phyloP scores from a whole-genome alignment of 2,329 filamentous ascomycete genomes.

The Neofusicoccum laricinum region DNA sequence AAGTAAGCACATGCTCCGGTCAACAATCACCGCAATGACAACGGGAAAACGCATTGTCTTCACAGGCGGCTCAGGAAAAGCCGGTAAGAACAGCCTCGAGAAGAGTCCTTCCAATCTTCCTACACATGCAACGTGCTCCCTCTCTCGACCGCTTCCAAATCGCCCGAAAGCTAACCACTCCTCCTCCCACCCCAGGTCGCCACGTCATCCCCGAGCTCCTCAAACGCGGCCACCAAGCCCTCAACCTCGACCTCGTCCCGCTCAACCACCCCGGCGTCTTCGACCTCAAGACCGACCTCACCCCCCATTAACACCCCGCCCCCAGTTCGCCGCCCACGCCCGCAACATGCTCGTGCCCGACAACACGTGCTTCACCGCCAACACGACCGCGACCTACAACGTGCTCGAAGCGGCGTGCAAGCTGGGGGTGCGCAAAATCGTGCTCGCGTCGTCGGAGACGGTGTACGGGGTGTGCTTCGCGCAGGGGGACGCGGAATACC shows the following conservation, averaged over 20 bases:
- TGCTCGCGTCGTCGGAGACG: slow-evolving; percentile 59
- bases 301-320: slow-evolving; percentile 20
- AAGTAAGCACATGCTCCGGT: not conserved
- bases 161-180: not conserved
- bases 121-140: not conserved
- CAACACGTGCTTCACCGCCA: slow-evolving; percentile 57
- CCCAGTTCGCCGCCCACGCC: slow-evolving; percentile 53
- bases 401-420: slow-evolving; percentile 63
- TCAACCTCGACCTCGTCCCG: slow-evolving; percentile 55
- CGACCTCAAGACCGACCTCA: slow-evolving; percentile 56
- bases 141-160: too few species aligned
- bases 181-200: slow-evolving; percentile 34
- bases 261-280: slow-evolving; percentile 48
- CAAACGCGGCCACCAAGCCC: slow-evolving; percentile 49
- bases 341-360: slow-evolving; percentile 62
- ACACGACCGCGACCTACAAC: slow-evolving; percentile 58
- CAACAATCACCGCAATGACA: not conserved
- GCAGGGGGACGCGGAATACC: slow-evolving; percentile 56
- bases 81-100: slow-evolving; percentile 18
- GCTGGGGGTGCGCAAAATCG: slow-evolving; percentile 59
- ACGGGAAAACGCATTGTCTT: slow-evolving; percentile 47
- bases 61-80: slow-evolving; percentile 55
- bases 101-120: not conserved
- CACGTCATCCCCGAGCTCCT: slow-evolving; percentile 55
- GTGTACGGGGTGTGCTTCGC: slow-evolving; percentile 62